Evolutionary conservation across 495 filamentous ascomycete genomes (phyloP), one percentile per base, ranked within the genome.

Genomic region (Hypoxylon lienhwacheense): DNA sequence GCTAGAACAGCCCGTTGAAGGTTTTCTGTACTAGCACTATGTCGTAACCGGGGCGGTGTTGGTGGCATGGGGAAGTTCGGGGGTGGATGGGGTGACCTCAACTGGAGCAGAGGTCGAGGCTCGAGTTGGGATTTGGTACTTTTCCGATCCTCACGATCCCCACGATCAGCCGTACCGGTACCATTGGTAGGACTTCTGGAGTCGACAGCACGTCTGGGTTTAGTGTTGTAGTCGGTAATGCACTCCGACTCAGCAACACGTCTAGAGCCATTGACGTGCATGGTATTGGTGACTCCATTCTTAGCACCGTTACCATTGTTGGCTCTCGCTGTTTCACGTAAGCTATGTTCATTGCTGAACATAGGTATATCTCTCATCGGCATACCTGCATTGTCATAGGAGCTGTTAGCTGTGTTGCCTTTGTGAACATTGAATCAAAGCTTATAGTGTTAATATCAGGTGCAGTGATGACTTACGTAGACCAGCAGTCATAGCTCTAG

Each of bases 21-120:
- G 5, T 16, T 41, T 25, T 41, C 17, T 24, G 12, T 7, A 12
- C 37, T 41, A 2, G 12, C 5, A 14, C 3, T 12, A 2, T 16
- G 37, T 25, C 12, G 20, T 12, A 29, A 19, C 1, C 26, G 35
- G 0, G 22, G 25, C 16, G 47, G 47, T 17, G 28, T 19, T 24
- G 47, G 25, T 24, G 47, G 47, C 12, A 20, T 19, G 24, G 47
- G 47, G 8, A 33, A 41, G 17, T 28, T n/a, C 0, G 47, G 47
- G 1, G 47, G 47, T 11, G 47, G 47, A 21, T 20, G 42, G 3
- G 47, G 47, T 16, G 47, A 25, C 12, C 39, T 16, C 0, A 7
- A 3, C 10, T 29, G 22, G 8, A 49, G 3, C 14, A 43, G 20
- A 26, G 26, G 17, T 4, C 4, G 15, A 41, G 20, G n/a, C 4